A percentile compares a stretch with the other conserved stretches of the same genome.
phyloP scores from a whole-genome alignment of 164 flowering plant genomes.

The Sedum album region DNA sequence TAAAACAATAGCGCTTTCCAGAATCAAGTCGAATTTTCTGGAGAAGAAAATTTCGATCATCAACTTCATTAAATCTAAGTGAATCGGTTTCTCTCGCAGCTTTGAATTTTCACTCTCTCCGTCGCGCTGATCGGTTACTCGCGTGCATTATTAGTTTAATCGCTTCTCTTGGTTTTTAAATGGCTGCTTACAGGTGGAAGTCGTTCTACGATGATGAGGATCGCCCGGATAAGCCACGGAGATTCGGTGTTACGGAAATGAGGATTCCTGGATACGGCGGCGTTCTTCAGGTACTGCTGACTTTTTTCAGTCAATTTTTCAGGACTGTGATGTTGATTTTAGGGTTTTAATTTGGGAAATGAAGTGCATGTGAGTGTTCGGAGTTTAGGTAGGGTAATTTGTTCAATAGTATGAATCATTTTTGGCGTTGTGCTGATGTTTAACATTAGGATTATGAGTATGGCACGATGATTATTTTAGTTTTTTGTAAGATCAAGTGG shows the following conservation, averaged over 20 bases:
- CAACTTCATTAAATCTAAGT: background rate
- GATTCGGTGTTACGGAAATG: constrained; percentile 76
- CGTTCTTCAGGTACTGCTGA: constrained; percentile 44
- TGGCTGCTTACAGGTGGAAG: constrained; percentile 66
- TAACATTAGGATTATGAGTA: no score
- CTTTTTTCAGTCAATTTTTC: background rate
- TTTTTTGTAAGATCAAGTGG: no score
- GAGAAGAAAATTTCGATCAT: background rate
- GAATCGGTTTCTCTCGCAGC: background rate
- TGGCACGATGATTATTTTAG: no score
- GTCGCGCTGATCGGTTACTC: background rate
- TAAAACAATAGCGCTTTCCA: background rate
- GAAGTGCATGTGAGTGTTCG: background rate
- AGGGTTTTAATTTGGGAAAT: background rate
- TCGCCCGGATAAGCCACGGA: constrained; percentile 84
- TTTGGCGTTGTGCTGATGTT: background rate
- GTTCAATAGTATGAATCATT: background rate
- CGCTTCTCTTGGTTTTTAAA: constrained; percentile 11
- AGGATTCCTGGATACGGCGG: constrained; percentile 17
- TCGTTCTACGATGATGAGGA: constrained; percentile 77
- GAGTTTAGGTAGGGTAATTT: background rate
- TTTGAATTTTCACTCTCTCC: background rate
- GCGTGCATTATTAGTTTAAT: no score
- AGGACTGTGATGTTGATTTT: background rate
- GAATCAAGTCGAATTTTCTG: background rate